These are phyloP conservation scores for Polyplosphaeria fusca DNA, from an alignment of 495 filamentous ascomycete genomes.

Conservation along the genomic window DNA sequence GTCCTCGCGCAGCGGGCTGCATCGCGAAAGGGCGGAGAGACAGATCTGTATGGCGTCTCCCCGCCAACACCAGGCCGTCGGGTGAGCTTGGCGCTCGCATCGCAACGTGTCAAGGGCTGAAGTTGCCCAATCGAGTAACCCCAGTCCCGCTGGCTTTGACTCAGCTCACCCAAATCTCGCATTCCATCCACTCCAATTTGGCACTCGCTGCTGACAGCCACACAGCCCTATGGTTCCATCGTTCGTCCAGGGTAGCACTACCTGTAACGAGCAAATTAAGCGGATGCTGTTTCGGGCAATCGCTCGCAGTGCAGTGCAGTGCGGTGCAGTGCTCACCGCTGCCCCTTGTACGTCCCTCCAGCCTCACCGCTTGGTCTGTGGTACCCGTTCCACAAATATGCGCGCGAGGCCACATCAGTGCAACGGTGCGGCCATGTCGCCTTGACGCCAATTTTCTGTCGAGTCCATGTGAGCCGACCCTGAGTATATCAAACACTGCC, in stretches of 20 bases:
- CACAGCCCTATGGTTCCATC: constrained; percentile 32
- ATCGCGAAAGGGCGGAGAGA: constrained; percentile 1
- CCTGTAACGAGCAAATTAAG: constrained; percentile 21
- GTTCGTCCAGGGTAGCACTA: not conserved
- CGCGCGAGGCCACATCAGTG: not conserved
- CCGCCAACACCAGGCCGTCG: not conserved
- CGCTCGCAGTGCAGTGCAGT: too few species aligned
- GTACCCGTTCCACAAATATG: constrained; percentile 16
- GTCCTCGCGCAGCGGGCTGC: not conserved
- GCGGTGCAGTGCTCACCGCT: not conserved
- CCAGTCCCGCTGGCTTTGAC: not conserved
- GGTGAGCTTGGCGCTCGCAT: not conserved
- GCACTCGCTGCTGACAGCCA: not conserved
- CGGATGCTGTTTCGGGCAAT: not conserved
- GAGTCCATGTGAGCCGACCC: not conserved
- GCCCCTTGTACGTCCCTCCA: constrained; percentile 8
- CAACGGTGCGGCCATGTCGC: constrained; percentile 5
- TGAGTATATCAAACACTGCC: not conserved
- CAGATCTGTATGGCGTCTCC: constrained; percentile 7
- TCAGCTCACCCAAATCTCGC: too few species aligned
- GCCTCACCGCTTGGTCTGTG: constrained; percentile 8
- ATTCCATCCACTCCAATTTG: not conserved
- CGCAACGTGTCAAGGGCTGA: not conserved
- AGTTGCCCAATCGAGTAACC: not conserved
- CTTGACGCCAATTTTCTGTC: not conserved